Base-by-base conservation (phyloP, 768 basidiomycete genomes). In the Mycena belliarum region DNA sequence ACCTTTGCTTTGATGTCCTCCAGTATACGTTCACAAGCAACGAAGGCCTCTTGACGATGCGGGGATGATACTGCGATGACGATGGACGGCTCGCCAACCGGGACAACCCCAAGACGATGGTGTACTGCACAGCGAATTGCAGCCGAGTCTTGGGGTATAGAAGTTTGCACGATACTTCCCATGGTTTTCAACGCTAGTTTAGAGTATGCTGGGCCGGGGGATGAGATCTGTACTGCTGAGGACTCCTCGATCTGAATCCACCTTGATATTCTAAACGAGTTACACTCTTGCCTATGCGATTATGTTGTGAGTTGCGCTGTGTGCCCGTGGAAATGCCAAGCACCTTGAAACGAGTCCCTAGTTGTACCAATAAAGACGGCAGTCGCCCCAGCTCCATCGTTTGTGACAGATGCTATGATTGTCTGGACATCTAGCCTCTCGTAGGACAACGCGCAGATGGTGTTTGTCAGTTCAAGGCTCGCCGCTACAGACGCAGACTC, bases 321-420 rank as follows among this genome's bases (percentile, higher is more conserved):
- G 18, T 20, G n/a, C n/a, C 18, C 38, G 12, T 40, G 21, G 21
- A 6, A 20, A 18, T 40, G 38, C n/a, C n/a, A 6, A n/a, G 46
- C 65, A 88, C 92, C 92, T 82, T 87, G 79, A 75, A 94, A 94
- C 0, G 86, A 87, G 69, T 93, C 88, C 55, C 93, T 83, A 7
- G 93, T 95, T 15, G 91, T 92, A 74, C 93, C 93, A 51, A 93
- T 82, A 74, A 95, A 94, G 4, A 86, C 75, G 11, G 85, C 84
- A 12, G 80, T 85, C 32, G 89, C 92, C 7, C 91, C 93, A 21
- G 88, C 87, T 40, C 73, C 70, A 50, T 86, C 79, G 66, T 86
- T 78, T 44, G 78, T 76, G 23, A 92, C 88, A 12, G 82, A 86
- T 14, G 72, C 68, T n/a, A 86, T 79, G 60, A 91, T 86, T 0